Base-by-base conservation (phyloP, 2,329 filamentous ascomycete species). In the Penicillium sp. region DNA sequence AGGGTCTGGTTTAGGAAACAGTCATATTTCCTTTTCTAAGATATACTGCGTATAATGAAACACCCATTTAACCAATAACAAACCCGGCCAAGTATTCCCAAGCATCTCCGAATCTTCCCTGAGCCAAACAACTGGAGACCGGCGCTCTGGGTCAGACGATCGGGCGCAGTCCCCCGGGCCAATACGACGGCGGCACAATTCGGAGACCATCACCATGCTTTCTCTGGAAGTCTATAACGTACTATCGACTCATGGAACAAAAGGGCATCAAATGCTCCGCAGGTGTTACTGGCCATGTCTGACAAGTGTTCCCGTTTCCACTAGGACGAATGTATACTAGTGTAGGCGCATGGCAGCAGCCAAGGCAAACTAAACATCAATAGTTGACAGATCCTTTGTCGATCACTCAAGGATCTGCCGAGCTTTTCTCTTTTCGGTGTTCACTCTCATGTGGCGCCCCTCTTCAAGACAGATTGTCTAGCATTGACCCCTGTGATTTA, bases 321-420 rank as follows among this genome's bases (percentile, higher is more conserved):
- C 47, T 50, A 50, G 30, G 3, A 45, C 47, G 14, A 48, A 40
- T 49, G 12, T 2, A 52, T 35, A 13, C 47, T 50, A 50, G 41
- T 36, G 41, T 28, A n/a, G 45, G 36, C 37, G 57, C 49, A 57
- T 62, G 60, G 59, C 59, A 59, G 57, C 54, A 54, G 65, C 64
- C 65, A 67, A 65, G 62, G 42, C 54, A 53, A 55, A 60, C 65
- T 64, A 60, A 66, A 67, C 59, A 63, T 62, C 66, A 69, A 69
- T 69, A 69, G 66, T 69, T 56, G 50, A 63, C 63, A 62, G 65
- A 69, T 69, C 65, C 60, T 49, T 58, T 52, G 66, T 66, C 66
- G 66, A 68, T 69, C 66, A 60, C 50, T 52, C 60, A 48, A 54
- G 64, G 63, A 66, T 65, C 62, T 60, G 51, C 60, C 53, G 54